Evolutionary conservation across 2,329 filamentous ascomycete species (phyloP), one percentile per base, ranked within the genome.

Genomic region (Diaporthe destruens): DNA sequence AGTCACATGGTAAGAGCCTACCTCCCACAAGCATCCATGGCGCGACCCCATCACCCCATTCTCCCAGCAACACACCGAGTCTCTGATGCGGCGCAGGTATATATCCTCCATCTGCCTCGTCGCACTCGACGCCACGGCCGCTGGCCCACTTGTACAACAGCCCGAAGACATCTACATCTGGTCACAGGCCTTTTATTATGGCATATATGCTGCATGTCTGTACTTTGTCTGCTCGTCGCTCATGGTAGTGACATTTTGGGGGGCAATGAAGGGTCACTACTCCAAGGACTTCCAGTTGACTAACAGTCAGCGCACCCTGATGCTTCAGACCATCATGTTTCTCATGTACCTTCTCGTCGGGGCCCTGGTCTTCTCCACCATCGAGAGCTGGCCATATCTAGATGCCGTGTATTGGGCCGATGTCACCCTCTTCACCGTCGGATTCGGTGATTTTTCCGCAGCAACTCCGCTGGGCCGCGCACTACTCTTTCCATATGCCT

Each of bases 161-260:
- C 86, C 77, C 63, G 80, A 66, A 78, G 84, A 71, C 75, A 87
- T 85, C 75, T 92, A 93, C 75, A 84, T 90, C 61, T 90, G 88
- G 86, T 94, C 93, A 0, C 93, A 97, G 80, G 94, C 94, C 0
- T 98, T 93, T 78, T 98, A 92, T 87, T 97, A 97, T 78, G 95
- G 91, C 34, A 87, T 97, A 23, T 94, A 94, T 77, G 91, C 94
- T 3, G 93, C 94, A 7, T 84, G 90, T 3, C 87, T 97, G 25
- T 98, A 98, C 82, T 92, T 96, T 71, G 79, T 96, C 20, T 92
- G 93, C 69, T 92, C 93, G 0, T 89, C 92, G 57, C 87, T 97
- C 49, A 90, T 98, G 81, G 88, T 92, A 75, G 82, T 94, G 71
- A 98, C 96, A 29, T 94, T 96, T 83, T 87, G 91, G 71, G 94